Base-by-base conservation (phyloP, 2,329 filamentous ascomycete species). In the Aspergillus ustus region DNA sequence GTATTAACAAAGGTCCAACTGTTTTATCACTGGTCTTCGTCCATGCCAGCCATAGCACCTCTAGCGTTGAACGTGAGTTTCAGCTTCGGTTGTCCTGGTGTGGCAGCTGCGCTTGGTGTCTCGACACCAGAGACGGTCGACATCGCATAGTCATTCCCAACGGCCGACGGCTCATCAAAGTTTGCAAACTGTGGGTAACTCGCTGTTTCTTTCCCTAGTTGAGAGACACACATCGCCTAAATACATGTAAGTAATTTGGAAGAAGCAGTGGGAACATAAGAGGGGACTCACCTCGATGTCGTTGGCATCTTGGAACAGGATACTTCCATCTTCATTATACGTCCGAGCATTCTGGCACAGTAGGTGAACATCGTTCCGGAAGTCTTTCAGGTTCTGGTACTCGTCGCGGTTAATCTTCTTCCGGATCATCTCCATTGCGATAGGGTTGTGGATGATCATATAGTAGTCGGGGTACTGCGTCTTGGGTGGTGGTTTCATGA, bases 381-480 rank as follows among this genome's bases (percentile, higher is more conserved):
- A 87, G 69, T 93, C 91, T 73, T 86, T 88, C 63, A 97, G 79
- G 71, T 86, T 90, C 69, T 87, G 87, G 77, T 99, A 99, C 73
- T 97, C 92, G 73, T 96, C 92, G 78, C 92, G 94, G 82, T 97
- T 97, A 81, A 99, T 97, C 83, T 92, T 94, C 75, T 90, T 91
- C 75, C 92, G 88, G 72, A 99, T 97, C 75, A 93, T 89, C 69
- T 97, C 95, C 91, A 98, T 97, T 73, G 91, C 94, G 73, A 99
- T 97, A 0, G 95, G 95, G 58, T 89, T 90, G 73, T 90, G 87
- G 75, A 99, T 99, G 76, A 97, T 88, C 74, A 94, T 81, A 76
- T 97, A 99, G 81, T 99, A 99, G 75, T 98, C 93, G 28, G 92
- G 91, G 73, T 96, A 99, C 62, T 94, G 89, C 62, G 89, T 89